Percentiles rank a stretch among this genome's conserved stretches.
Evolutionary conservation across 2,329 filamentous ascomycete genomes (phyloP).

Genomic region (Fonsecaea monophora): DNA sequence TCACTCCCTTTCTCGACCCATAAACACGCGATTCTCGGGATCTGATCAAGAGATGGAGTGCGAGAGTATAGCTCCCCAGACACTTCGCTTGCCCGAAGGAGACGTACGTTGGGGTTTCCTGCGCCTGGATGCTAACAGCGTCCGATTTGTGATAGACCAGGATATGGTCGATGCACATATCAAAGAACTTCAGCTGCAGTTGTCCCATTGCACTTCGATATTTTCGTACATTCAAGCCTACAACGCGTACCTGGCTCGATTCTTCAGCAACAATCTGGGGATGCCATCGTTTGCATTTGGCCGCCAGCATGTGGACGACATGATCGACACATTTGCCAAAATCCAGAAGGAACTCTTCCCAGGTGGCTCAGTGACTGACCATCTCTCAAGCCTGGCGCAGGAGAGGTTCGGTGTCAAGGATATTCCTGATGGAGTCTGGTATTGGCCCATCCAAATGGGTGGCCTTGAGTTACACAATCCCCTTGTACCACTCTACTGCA

Average conservation of each 20-base stretch:
- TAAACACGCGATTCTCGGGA: not conserved
- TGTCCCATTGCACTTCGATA: constrained; percentile 61
- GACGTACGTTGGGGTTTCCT: constrained; percentile 68
- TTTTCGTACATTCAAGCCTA: constrained; percentile 67
- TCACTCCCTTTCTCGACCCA: constrained; percentile 8
- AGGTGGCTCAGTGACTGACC: constrained; percentile 58
- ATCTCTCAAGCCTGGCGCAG: constrained; percentile 61
- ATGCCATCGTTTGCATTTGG: constrained; percentile 63
- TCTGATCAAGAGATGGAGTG: constrained; percentile 20
- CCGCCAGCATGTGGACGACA: constrained; percentile 62
- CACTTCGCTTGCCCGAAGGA: constrained; percentile 55
- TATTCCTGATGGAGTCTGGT: constrained; percentile 61
- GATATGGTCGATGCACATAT: constrained; percentile 65
- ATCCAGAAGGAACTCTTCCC: constrained; percentile 62
- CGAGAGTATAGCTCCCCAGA: not conserved
- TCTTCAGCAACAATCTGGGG: constrained; percentile 66
- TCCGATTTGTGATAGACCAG: constrained; percentile 67
- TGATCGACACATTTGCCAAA: constrained; percentile 58
- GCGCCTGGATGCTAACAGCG: constrained; percentile 58
- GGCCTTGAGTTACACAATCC: constrained; percentile 60
- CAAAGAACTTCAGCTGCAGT: constrained; percentile 64
- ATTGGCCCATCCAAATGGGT: constrained; percentile 60
- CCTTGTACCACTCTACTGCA: constrained; percentile 57
- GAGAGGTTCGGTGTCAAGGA: constrained; percentile 59
- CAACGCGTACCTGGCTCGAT: constrained; percentile 64